phyloP scores from a whole-genome alignment of 768 basidiomycete genomes.

The Obba rivulosa region DNA sequence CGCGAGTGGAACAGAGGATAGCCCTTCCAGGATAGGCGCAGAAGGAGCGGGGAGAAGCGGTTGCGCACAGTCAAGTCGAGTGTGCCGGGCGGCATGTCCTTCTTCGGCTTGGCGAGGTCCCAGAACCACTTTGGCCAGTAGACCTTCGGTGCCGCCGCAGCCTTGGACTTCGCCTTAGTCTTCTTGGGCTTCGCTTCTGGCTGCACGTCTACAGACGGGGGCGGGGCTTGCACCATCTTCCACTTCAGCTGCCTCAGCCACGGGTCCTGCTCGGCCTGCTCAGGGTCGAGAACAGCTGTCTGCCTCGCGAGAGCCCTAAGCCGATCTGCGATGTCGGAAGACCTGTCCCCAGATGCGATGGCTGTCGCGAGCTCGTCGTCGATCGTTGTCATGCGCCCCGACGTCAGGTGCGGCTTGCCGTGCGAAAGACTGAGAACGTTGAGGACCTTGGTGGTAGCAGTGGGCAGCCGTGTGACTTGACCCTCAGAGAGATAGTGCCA shows the following conservation, averaged over 20 bases:
- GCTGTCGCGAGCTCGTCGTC: slow-evolving; percentile 40
- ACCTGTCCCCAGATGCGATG: slow-evolving; percentile 40
- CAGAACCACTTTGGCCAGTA: slow-evolving; percentile 98
- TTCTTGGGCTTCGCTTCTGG: neutral
- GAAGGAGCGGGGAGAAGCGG: slow-evolving; percentile 76
- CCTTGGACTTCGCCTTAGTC: slow-evolving; percentile 8
- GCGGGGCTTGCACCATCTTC: slow-evolving; percentile 30
- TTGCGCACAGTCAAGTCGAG: slow-evolving; percentile 84
- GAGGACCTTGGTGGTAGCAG: slow-evolving; percentile 38
- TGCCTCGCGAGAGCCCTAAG: slow-evolving; percentile 39
- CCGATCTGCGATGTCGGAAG: slow-evolving; percentile 25
- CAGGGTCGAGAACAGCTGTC: slow-evolving; percentile 21
- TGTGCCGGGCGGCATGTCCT: slow-evolving; percentile 58
- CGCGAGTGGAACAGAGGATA: slow-evolving; percentile 83
- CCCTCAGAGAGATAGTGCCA: slow-evolving; percentile 58
- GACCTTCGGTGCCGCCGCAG: slow-evolving; percentile 26
- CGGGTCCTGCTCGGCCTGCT: slow-evolving; percentile 33
- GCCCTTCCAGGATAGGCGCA: slow-evolving; percentile 83
- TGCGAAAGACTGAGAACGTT: slow-evolving; percentile 43
- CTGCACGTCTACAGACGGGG: neutral
- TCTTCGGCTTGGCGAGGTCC: slow-evolving; percentile 77
- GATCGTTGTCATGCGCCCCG: slow-evolving; percentile 35
- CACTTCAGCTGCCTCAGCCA: slow-evolving; percentile 71
- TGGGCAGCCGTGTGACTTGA: slow-evolving; percentile 35
- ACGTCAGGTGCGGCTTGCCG: slow-evolving; percentile 39